Evolutionary conservation across 352 stramenopile species (phyloP), one percentile per base, ranked within the genome.

Genomic region (Phytophthora idaei): DNA sequence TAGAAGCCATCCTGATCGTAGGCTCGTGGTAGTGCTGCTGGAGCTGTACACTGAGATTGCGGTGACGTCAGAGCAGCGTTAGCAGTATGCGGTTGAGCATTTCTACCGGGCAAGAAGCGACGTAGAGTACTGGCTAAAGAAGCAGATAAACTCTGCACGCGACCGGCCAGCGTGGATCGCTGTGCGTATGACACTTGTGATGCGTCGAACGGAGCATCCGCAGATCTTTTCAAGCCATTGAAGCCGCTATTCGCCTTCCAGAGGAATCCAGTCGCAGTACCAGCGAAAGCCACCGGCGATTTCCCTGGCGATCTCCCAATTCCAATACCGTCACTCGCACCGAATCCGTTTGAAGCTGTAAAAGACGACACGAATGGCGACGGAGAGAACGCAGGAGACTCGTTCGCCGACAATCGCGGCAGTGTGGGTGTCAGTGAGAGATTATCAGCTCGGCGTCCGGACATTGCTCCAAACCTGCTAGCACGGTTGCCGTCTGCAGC

Each of bases 1-100:
- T 87, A 89, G 42, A 87, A 89, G 3, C 66, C 58, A 9, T 73
- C 68, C 15, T 89, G 71, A 36, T 89, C 78, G 49, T 76, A 87
- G 4, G 62, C 69, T 2, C 74, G 69, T 2, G 80, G 67, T 4
- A 87, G 49, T 14, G 53, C 44, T 25, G 74, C 67, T 9, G 80
- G 80, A 27, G 76, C 70, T 14, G 73, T 70, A 14, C 71, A 80
- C 5, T 75, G 61, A 6, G 77, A 89, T 44, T 78, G 67, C 5
- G 80, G 80, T 8, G 80, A 89, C 21, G 80, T 87, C 11, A 74
- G 11, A 14, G 61, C 62, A 15, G 56, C 41, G 17, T 31, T 44
- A 31, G 51, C 53, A 39, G 52, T 34, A 2, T 34, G 55, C 31
- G 65, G 56, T 1, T 57, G 50, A 31, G 5, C 34, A 31, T 39